phyloP scores from a whole-genome alignment of 768 basidiomycete genomes.

The Nevesoporus exiguus region DNA sequence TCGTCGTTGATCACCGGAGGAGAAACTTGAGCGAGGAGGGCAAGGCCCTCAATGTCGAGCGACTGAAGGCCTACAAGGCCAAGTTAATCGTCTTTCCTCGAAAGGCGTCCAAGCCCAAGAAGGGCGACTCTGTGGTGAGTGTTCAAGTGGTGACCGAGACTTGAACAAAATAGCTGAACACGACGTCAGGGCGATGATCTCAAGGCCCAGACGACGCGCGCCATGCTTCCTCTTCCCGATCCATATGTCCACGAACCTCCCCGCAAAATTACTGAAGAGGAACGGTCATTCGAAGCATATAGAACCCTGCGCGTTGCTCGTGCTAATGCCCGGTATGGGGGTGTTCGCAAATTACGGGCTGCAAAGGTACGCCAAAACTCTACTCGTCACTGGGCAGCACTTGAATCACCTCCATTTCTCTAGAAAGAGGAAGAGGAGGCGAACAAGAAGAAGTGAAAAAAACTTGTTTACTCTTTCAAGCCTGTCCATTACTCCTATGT shows the following conservation, averaged over 20 bases:
- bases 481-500: conserved; percentile 19
- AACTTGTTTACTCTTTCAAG: too few relatives aligned
- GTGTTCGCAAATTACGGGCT: conserved; percentile 80
- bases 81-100: conserved; percentile 96
- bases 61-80: conserved; percentile 89
- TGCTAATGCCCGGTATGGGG: conserved; percentile 79
- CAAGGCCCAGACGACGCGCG: conserved; percentile 70
- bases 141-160: neutral
- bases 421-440: conserved; percentile 92
- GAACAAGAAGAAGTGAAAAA: conserved; percentile 79
- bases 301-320: conserved; percentile 82
- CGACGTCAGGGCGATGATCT: conserved; percentile 72
- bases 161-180: conserved; percentile 6
- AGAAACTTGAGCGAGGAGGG: conserved; percentile 96
- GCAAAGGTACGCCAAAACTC: conserved; percentile 61
- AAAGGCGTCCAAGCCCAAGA: conserved; percentile 92
- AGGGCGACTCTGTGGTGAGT: conserved; percentile 88
- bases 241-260: conserved; percentile 73
- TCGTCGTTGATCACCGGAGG: conserved; percentile 96
- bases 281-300: conserved; percentile 88
- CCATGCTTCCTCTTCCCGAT: conserved; percentile 62
- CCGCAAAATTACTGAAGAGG: conserved; percentile 88
- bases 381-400: neutral
- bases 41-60: conserved; percentile 90
- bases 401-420: conserved; percentile 17